phyloP scores from a whole-genome alignment of 1,139 yeast species.

The Suhomyces maxii region DNA sequence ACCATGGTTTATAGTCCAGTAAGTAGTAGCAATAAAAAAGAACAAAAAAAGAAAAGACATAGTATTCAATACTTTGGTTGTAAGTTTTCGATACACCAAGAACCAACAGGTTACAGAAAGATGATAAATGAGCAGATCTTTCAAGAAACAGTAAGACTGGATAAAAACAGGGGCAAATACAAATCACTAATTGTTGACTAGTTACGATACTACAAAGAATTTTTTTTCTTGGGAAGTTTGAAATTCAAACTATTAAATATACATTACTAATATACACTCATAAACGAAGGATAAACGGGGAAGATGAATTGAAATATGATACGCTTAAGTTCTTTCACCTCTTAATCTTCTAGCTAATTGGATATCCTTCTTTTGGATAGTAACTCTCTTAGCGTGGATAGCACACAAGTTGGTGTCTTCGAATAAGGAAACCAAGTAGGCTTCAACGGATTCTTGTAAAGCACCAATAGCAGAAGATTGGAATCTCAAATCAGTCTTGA shows the following conservation, averaged over 20 bases:
- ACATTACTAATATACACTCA: conserved; percentile 17
- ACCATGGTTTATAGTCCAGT: too few relatives aligned
- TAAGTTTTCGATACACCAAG: too few relatives aligned
- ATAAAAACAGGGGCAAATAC: too few relatives aligned
- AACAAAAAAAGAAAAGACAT: too few relatives aligned
- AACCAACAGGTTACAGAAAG: too few relatives aligned
- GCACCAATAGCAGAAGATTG: conserved; percentile 99
- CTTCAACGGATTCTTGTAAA: conserved; percentile 98
- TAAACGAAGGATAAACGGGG: conserved; percentile 10
- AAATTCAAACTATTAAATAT: conserved; percentile 5
- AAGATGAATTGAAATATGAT: conserved; percentile 3
- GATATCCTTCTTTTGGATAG: conserved; percentile 98
- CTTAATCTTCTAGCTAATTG: conserved; percentile 99
- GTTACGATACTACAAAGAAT: too few relatives aligned
- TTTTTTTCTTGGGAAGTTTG: too few relatives aligned
- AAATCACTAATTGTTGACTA: too few relatives aligned
- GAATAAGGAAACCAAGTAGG: conserved; percentile 84
- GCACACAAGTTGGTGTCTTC: conserved; percentile 99
- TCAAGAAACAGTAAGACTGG: too few relatives aligned
- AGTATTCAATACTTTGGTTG: too few relatives aligned
- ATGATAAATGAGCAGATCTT: too few relatives aligned
- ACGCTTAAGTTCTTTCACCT: conserved; percentile 70
- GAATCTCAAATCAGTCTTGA: conserved; percentile 97
- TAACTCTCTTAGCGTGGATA: conserved; percentile 97
- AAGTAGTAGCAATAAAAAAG: too few relatives aligned